Evolutionary conservation across 2,329 filamentous ascomycete genomes (phyloP), one percentile per base, ranked within the genome.

Genomic region (Arthrobotrys musiformis): DNA sequence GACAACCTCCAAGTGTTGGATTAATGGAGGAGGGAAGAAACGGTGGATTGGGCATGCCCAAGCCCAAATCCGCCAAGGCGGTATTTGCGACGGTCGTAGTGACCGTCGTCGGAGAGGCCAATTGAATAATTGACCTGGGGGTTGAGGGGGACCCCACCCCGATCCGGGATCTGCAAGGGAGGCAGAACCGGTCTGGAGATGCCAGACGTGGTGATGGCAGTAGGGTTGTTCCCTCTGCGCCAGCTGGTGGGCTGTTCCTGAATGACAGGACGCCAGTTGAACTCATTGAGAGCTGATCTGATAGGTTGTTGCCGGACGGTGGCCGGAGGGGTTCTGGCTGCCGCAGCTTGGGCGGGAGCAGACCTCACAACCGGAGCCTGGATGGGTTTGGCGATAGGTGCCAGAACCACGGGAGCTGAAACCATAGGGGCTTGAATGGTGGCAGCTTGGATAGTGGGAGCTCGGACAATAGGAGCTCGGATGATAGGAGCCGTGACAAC

Each of bases 181-280:
- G 56, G 64, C 6, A 58, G 48, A 22, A 64, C 30, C n/a, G 72
- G 37, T 26, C 40, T 35, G 42, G 7, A n/a, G 19, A 4, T 11
- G n/a, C 15, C 40, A 35, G 61, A 37, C 17, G 46, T 30, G 15
- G 56, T 35, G 30, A 13, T 17, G 7, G 26, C 26, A 17, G 28
- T 2, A 15, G 44, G 8, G 17, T 19, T 42, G n/a, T n/a, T n/a
- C n/a, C n/a, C n/a, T 62, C 58, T 61, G 2, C 40, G 46, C 73
- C 66, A 66, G 24, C 56, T 46, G 17, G 40, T 17, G 3, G 60
- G n/a, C 9, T 26, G 24, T 8, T 70, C 66, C 13, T 66, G 22
- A 50, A 77, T 77, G n/a, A 77, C 52, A 9, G 73, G 73, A 19
- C 66, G 58, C 73, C 73, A 77, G 63, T 77, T 77, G 52, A 70